Conservation (phyloP, 495 filamentous ascomycete species). For the Podospora australis region DNA sequence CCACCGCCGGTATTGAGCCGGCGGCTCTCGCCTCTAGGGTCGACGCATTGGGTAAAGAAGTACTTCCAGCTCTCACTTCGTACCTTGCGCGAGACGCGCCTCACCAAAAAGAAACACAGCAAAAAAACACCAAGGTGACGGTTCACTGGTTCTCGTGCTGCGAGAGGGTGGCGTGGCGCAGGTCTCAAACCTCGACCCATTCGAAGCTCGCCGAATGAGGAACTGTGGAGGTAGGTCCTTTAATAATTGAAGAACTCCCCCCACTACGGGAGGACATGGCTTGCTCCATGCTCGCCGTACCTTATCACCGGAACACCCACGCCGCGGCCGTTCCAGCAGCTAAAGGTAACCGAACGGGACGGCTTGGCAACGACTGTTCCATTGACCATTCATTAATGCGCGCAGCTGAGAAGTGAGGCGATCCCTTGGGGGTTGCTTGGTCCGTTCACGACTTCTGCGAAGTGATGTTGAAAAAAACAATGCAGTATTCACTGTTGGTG, state of each 20-base stretch:
- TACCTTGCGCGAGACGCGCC: too few relatives aligned
- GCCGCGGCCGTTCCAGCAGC: neutral
- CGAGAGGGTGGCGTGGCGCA: neutral
- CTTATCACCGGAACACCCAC: neutral
- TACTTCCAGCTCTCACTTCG: too few relatives aligned
- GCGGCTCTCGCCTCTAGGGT: too few relatives aligned
- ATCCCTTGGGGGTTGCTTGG: constrained; percentile 1
- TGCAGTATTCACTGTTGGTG: too few relatives aligned
- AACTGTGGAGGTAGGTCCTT: constrained; percentile 1
- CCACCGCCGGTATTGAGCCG: too few relatives aligned
- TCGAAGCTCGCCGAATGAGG: neutral
- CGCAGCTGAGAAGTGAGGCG: constrained; percentile 3
- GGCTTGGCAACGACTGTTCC: too few relatives aligned
- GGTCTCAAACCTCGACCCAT: neutral
- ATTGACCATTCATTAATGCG: neutral
- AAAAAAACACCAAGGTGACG: too few relatives aligned
- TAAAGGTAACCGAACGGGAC: neutral
- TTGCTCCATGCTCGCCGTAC: neutral
- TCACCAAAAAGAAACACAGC: too few relatives aligned
- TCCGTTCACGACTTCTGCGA: neutral
- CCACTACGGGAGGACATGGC: neutral
- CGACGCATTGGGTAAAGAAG: too few relatives aligned
- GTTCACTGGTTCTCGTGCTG: neutral
- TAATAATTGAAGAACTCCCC: neutral
- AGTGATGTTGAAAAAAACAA: neutral